Conservation (phyloP, 306 rosid genomes). For the Prunus campanulata region DNA sequence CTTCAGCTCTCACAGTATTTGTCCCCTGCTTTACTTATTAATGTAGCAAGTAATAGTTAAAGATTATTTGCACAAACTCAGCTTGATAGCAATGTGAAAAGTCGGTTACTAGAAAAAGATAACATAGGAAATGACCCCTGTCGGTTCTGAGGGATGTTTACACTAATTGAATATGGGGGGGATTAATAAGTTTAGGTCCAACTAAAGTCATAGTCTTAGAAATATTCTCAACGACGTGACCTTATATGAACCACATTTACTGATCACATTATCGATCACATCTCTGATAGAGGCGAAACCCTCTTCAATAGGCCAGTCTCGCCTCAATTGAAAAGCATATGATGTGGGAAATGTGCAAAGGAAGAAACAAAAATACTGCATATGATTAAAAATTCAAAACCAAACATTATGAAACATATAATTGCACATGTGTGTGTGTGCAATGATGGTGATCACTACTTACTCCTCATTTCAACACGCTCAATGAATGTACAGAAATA, state of each 20-base stretch:
- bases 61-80: background rate
- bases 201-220: no score
- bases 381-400: background rate
- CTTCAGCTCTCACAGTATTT: background rate
- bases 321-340: no score
- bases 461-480: background rate
- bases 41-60: background rate
- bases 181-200: background rate
- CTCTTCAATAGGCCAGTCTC: no score
- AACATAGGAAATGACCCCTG: background rate
- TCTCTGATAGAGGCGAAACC: background rate
- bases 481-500: background rate
- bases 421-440: background rate
- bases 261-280: background rate
- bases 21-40: background rate
- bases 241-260: background rate
- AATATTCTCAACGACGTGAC: background rate
- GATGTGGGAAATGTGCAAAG: no score
- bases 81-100: background rate
- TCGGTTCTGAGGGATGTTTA: background rate
- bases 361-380: no score
- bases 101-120: background rate
- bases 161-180: background rate
- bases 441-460: slow-evolving; percentile 20
- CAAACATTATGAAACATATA: slow-evolving; percentile 2